Evolutionary conservation across 768 basidiomycete species (phyloP), one percentile per base, ranked within the genome.

Genomic region (Tylopilus sp.): DNA sequence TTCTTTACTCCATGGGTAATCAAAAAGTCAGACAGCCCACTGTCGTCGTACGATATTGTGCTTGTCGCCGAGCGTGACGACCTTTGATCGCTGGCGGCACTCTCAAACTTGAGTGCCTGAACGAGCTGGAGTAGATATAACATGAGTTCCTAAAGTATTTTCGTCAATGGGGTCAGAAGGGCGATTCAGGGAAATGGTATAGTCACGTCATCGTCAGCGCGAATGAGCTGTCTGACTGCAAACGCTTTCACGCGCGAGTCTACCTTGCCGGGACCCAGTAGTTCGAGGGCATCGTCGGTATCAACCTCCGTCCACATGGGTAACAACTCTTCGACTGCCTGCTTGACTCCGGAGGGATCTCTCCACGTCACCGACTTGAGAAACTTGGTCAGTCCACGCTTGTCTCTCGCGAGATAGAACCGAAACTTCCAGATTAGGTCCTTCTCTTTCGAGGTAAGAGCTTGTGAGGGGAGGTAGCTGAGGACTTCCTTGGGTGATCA

Each of bases 361-460:
- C 93, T 79, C 97, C 97, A 98, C 19, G 95, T 93, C 33, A 99
- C 97, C 28, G 92, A 93, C 69, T 92, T 98, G 48, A 99, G 79
- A 72, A 99, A 99, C 68, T 99, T 99, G 30, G 96, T 98, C 36
- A 98, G 78, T 3, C 95, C 94, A 11, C 90, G 85, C 71, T 92
- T 95, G 69, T 95, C 92, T 30, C 93, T 77, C 3, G 87, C 84
- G 12, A 99, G 84, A 60, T 97, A 98, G 73, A 98, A 99, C n/a
- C 97, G 83, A 78, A 96, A 99, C 69, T 96, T 95, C 97, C 97
- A 99, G 34, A 98, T 86, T 37, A 95, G 75, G 60, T 98, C 96
- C 65, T 96, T 97, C 72, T 98, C 96, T 63, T 94, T 90, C 0
- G 92, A 85, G 4, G 83, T 89, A 9, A 99, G 76, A 11, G 81